A percentile compares a stretch with the other conserved stretches of the same genome.
These are phyloP conservation scores for Solanum rostratum DNA, from an alignment of 257 asterid species.

Conservation along the genomic window DNA sequence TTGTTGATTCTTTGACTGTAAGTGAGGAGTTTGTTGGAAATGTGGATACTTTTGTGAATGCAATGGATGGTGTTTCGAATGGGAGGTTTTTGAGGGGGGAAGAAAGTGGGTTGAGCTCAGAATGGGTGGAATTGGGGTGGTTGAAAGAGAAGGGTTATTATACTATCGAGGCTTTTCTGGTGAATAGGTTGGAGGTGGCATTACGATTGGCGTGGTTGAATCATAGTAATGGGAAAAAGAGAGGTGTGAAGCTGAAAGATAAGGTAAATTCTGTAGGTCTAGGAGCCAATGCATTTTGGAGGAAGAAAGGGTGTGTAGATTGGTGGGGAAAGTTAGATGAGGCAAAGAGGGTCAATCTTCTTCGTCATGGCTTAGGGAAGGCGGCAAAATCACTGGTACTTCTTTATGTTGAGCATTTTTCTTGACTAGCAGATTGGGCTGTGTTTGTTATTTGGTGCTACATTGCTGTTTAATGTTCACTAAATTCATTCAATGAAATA, in stretches of 20 bases:
- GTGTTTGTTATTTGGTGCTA: not conserved
- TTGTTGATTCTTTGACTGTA: conserved; percentile 51
- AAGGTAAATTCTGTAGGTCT: conserved; percentile 52
- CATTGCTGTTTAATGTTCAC: not conserved
- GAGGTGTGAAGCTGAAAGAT: conserved; percentile 66
- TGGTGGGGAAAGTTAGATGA: conserved; percentile 94
- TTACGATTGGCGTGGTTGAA: conserved; percentile 83
- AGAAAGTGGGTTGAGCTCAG: conserved; percentile 46
- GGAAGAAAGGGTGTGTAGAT: conserved; percentile 95
- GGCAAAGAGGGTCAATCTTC: conserved; percentile 44
- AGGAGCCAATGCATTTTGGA: conserved; percentile 76
- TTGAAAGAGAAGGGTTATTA: conserved; percentile 77
- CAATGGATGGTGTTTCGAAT: conserved; percentile 50
- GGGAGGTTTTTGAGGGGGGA: conserved; percentile 78
- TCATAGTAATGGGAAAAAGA: conserved; percentile 56
- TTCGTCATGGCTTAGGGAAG: conserved; percentile 50
- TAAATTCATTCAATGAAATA: not conserved
- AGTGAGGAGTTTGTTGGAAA: conserved; percentile 53
- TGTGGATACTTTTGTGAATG: conserved; percentile 39
- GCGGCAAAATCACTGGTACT: conserved; percentile 73
- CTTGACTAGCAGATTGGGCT: not conserved
- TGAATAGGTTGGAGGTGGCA: conserved; percentile 65
- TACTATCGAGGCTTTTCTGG: conserved; percentile 66
- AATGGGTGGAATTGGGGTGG: conserved; percentile 93
- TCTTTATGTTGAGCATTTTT: not conserved